Conservation (phyloP, 2,329 filamentous ascomycete genomes). For the Trichoderma pleuroti region DNA sequence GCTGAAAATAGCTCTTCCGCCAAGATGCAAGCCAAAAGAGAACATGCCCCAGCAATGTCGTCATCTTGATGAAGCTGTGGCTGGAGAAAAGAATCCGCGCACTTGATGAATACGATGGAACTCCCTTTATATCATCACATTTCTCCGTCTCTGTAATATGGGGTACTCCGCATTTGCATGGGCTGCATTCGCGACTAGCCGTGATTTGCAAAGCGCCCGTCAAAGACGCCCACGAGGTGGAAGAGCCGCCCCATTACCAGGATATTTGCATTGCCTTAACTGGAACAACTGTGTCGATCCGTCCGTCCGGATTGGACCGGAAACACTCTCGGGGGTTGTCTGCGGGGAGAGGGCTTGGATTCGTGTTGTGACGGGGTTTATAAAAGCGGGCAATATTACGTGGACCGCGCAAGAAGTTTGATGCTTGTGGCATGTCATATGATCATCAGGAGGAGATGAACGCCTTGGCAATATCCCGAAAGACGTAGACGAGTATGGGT, state of each 20-base stretch:
- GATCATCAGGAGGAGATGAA: neutral
- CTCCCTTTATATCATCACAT: neutral
- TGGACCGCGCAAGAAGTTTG: neutral
- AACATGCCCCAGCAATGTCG: neutral
- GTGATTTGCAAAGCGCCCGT: neutral
- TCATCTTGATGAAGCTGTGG: slow-evolving; percentile 2
- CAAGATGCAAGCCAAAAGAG: neutral
- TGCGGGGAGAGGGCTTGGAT: neutral
- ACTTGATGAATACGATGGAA: neutral
- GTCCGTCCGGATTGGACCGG: neutral
- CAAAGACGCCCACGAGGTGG: neutral
- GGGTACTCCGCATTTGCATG: neutral
- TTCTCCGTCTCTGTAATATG: neutral
- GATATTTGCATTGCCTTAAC: neutral
- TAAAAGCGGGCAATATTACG: neutral
- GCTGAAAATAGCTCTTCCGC: neutral
- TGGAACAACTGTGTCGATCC: neutral
- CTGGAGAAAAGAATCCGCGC: neutral
- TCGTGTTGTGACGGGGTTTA: neutral
- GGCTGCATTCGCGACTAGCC: neutral
- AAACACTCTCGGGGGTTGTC: neutral
- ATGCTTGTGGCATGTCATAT: neutral
- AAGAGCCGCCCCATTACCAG: neutral
- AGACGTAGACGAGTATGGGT: too few relatives aligned
- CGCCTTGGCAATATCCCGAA: neutral